Percentiles rank a stretch among this genome's conserved stretches.
Conservation (phyloP, 2,329 filamentous ascomycete genomes). For the Harringtonia aguacate region DNA sequence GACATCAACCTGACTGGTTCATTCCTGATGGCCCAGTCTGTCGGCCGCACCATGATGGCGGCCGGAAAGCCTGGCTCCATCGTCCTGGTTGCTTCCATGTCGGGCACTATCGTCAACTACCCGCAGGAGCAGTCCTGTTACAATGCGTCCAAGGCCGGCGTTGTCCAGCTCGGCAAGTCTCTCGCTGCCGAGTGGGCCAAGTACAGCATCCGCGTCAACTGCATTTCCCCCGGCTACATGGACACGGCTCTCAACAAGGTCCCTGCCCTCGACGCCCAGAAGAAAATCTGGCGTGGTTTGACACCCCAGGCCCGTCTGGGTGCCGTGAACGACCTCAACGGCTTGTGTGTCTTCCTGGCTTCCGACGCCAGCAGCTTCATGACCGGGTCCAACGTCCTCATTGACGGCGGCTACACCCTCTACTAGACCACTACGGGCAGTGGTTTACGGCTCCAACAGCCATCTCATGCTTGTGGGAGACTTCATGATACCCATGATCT, state of each 20-base stretch:
- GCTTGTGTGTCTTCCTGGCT: constrained; percentile 64
- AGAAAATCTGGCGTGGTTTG: constrained; percentile 67
- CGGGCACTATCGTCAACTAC: constrained; percentile 75
- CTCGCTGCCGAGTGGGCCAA: constrained; percentile 79
- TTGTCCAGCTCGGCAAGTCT: constrained; percentile 68
- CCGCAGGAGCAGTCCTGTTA: constrained; percentile 76
- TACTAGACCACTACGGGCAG: too few species aligned
- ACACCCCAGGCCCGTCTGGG: constrained; percentile 67
- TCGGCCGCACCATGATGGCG: constrained; percentile 63
- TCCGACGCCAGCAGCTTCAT: constrained; percentile 65
- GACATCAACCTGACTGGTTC: constrained; percentile 76
- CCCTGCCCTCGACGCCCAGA: constrained; percentile 66
- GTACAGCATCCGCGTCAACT: constrained; percentile 72
- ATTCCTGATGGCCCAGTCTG: constrained; percentile 67
- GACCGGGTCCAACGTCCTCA: constrained; percentile 65
- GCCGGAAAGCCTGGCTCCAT: constrained; percentile 61
- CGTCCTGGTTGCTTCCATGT: constrained; percentile 71
- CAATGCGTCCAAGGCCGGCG: constrained; percentile 74
- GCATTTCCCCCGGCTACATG: constrained; percentile 79
- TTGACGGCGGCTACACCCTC: constrained; percentile 59
- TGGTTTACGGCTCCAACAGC: too few species aligned
- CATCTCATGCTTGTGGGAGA: too few species aligned
- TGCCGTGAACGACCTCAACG: constrained; percentile 65
- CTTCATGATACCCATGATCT: background rate
- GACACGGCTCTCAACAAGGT: constrained; percentile 74